phyloP scores from a whole-genome alignment of 2,329 filamentous ascomycete species.

The Didymella lethalis region DNA sequence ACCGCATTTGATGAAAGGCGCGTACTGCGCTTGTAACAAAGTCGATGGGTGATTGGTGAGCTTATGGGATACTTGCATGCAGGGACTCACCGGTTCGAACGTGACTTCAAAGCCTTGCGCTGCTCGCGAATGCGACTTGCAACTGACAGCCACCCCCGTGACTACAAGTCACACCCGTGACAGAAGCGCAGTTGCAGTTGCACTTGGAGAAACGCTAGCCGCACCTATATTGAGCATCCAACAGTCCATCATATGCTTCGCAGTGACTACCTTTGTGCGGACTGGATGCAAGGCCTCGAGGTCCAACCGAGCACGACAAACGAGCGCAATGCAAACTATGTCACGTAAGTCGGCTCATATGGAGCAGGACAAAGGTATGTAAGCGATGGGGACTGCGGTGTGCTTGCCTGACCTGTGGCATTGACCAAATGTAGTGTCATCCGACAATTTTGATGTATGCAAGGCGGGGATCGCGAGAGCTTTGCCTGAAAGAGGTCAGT shows the following conservation, averaged over 20 bases:
- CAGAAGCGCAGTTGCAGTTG: neutral
- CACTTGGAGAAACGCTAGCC: neutral
- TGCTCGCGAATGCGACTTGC: neutral
- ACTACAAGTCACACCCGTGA: neutral
- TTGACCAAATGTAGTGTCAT: constrained; percentile 3
- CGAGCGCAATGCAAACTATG: neutral
- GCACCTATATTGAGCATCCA: neutral
- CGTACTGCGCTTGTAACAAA: neutral
- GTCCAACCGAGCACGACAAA: neutral
- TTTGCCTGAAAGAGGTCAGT: neutral
- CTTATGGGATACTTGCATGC: constrained; percentile 3
- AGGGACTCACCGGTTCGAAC: constrained; percentile 13
- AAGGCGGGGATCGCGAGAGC: neutral
- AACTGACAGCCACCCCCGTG: constrained; percentile 1
- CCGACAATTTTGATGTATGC: neutral
- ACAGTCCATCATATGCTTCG: neutral
- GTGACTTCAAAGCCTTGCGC: constrained; percentile 1
- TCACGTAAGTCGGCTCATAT: neutral
- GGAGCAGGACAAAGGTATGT: neutral
- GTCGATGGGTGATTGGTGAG: neutral
- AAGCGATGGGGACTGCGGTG: neutral
- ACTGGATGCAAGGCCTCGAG: neutral
- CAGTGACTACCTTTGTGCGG: neutral
- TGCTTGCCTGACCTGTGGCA: constrained; percentile 1
- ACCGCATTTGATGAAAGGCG: neutral